Evolutionary conservation across 2,329 filamentous ascomycete genomes (phyloP), one percentile per base, ranked within the genome.

Genomic region (Ceratocystis cacaofunesta): DNA sequence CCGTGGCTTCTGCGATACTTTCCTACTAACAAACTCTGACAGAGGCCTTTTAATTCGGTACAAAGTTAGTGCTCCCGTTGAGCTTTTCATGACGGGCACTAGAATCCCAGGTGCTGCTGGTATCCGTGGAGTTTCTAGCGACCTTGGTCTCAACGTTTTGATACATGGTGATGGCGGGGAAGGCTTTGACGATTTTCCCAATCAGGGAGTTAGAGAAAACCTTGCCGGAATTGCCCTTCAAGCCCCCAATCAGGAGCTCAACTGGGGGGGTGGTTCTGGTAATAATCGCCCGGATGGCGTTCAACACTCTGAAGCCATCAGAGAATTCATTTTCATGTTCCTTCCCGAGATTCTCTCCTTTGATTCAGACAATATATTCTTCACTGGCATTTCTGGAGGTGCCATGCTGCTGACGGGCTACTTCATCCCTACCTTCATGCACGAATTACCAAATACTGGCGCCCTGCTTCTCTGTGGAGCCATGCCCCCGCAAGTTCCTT

Each of bases 161-260:
- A 76, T 85, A 2, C 82, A 85, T 71, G 82, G 82, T 62, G 82
- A 85, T 70, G 82, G 82, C 52, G 82, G 82, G 5, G 79, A 82
- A 69, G 82, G 79, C 12, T 83, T 82, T 76, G 80, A 81, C 72
- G 79, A 81, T 70, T 81, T 82, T 73, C 80, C 80, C 44, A 82
- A 82, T 72, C 78, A 82, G 69, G 77, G 76, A 19, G 78, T 82
- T 10, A 78, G 79, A 65, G 71, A 73, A 62, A 78, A 78, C 68
- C 76, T 80, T 41, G 79, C 80, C 71, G 80, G 80, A 67, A 79
- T 82, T 8, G 79, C 75, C 7, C 72, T 82, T 1, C 77, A 84
- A 12, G 80, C 82, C 0, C 82, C 82, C 5, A 76, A 83, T 71
- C 71, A 74, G 64, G 78, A 81, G 68, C 76, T 81, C 43, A 83